These are phyloP conservation scores for Aureobasidium namibiae DNA, from an alignment of 2,329 filamentous ascomycete genomes.

Conservation along the genomic window DNA sequence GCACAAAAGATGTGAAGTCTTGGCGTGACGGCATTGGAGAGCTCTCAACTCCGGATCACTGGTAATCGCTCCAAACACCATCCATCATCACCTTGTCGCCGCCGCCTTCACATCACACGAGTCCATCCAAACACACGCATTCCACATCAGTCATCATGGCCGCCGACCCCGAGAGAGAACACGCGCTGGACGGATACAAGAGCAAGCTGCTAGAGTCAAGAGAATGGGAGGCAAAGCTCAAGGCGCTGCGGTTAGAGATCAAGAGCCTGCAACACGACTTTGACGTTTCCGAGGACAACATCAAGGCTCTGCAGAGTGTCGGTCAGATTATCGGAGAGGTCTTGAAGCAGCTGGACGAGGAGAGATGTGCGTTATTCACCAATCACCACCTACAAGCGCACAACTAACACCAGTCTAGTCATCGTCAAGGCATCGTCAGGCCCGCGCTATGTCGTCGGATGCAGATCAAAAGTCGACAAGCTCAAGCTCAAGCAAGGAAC, in stretches of 20 bases:
- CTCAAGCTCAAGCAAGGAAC: conserved; percentile 96
- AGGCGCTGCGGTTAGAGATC: conserved; percentile 86
- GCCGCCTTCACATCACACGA: neutral
- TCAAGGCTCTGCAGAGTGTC: conserved; percentile 97
- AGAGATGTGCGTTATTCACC: conserved; percentile 68
- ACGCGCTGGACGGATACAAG: conserved; percentile 46
- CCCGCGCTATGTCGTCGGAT: conserved; percentile 95
- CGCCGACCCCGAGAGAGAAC: conserved; percentile 42
- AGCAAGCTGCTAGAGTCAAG: conserved; percentile 69
- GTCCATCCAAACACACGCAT: neutral
- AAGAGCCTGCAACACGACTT: conserved; percentile 93
- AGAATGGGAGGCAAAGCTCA: conserved; percentile 98
- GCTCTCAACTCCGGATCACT: neutral
- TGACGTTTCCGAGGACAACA: conserved; percentile 96
- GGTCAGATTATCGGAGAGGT: conserved; percentile 99
- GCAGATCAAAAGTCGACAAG: conserved; percentile 97
- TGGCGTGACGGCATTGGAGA: conserved; percentile 10
- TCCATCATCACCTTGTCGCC: neutral
- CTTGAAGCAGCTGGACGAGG: conserved; percentile 95
- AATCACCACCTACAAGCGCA: neutral
- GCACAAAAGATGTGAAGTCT: neutral
- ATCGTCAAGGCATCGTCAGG: conserved; percentile 98
- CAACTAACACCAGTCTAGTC: conserved; percentile 46
- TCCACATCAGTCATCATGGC: conserved; percentile 17
- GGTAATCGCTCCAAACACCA: neutral